Percentiles rank a stretch among this genome's conserved stretches.
These are phyloP conservation scores for Cladophialophora psammophila DNA, from an alignment of 2,329 filamentous ascomycete genomes.

Conservation along the genomic window DNA sequence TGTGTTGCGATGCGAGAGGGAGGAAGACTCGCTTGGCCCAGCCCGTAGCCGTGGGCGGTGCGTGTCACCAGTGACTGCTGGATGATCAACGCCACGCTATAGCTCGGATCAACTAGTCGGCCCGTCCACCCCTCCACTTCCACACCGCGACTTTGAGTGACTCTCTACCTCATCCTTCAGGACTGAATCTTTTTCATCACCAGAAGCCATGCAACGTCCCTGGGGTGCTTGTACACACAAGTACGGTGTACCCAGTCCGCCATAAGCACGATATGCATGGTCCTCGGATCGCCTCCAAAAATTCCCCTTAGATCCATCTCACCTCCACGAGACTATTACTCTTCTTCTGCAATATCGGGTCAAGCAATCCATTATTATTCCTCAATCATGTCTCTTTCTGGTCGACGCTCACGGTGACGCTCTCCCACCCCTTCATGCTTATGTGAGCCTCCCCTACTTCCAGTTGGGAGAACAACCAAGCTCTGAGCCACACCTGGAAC, in stretches of 20 bases:
- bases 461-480: not conserved
- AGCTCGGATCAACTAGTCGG: not conserved
- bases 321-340: not conserved
- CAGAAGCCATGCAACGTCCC: not conserved
- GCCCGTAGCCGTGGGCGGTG: not conserved
- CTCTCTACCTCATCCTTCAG: not conserved
- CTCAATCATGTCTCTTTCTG: slow-evolving; percentile 2
- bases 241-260: not conserved
- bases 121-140: not conserved
- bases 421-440: not conserved
- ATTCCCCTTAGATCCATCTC: not conserved
- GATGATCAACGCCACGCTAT: too few relatives aligned
- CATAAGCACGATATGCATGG: slow-evolving; percentile 9
- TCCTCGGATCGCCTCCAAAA: not conserved
- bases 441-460: not conserved
- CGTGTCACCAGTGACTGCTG: not conserved
- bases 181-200: not conserved
- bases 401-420: not conserved
- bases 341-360: not conserved
- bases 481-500: not conserved
- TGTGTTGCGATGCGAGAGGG: slow-evolving; percentile 9
- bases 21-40: not conserved
- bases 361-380: not conserved
- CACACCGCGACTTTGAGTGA: too few relatives aligned
- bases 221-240: not conserved